Conservation (phyloP, 2,329 filamentous ascomycete species). For the Pseudopyrenochaeta lycopersici region DNA sequence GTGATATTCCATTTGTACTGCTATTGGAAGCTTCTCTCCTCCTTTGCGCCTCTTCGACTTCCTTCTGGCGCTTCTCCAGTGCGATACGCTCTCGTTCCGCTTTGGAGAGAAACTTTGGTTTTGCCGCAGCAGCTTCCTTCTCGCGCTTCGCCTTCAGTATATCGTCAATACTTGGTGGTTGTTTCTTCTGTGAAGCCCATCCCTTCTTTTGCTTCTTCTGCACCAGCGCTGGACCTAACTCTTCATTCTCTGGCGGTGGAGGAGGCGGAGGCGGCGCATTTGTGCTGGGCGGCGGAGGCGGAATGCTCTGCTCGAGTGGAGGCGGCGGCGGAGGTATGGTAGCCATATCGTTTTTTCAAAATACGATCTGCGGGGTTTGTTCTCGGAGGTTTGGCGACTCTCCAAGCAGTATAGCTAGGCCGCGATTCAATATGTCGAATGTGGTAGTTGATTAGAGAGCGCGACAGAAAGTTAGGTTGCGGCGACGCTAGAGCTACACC, state of each 20-base stretch:
- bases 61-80: slow-evolving; percentile 77
- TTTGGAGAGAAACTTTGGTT: slow-evolving; percentile 88
- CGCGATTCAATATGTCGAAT: background rate
- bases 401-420: background rate
- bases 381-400: background rate
- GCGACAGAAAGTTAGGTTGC: slow-evolving; percentile 9
- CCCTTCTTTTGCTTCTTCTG: slow-evolving; percentile 63
- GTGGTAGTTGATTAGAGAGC: slow-evolving; percentile 1
- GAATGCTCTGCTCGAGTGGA: slow-evolving; percentile 35
- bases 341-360: slow-evolving; percentile 8
- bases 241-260: slow-evolving; percentile 33
- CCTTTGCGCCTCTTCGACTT: slow-evolving; percentile 68
- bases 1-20: slow-evolving; percentile 4
- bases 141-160: slow-evolving; percentile 86
- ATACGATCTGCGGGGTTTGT: background rate
- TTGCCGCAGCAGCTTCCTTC: slow-evolving; percentile 82
- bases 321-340: slow-evolving; percentile 48
- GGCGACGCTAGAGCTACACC: slow-evolving; percentile 23
- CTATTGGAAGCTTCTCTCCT: slow-evolving; percentile 54
- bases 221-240: slow-evolving; percentile 33
- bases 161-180: slow-evolving; percentile 83
- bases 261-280: slow-evolving; percentile 23
- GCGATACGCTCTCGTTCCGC: slow-evolving; percentile 82
- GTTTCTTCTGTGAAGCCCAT: slow-evolving; percentile 56
- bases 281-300: slow-evolving; percentile 27